Base-by-base conservation (phyloP, 2,329 filamentous ascomycete species). In the Cylindrodendrum hubeiense region DNA sequence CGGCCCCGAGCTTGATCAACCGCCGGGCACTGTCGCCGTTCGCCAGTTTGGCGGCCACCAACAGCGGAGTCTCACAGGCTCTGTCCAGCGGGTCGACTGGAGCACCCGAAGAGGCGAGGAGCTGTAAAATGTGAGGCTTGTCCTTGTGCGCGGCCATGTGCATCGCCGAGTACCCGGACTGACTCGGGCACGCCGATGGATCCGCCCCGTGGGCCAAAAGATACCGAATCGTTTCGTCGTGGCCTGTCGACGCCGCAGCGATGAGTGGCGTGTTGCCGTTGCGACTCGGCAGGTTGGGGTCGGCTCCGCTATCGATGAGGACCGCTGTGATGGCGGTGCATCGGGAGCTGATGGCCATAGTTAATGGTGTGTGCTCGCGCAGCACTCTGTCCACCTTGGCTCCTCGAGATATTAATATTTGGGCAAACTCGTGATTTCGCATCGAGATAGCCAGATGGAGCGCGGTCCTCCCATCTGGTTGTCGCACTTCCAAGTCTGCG, bases 71-170 rank as follows among this genome's bases (percentile, higher is more conserved):
- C 53, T 75, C 73, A 19, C 73, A 71, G 17, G 63, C 60, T 34
- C 49, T 73, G 43, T 75, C 73, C 37, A 73, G 44, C 8, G 62
- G 59, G 28, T 75, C 71, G 19, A 73, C 57, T n/a, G 70, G 60
- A 5, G 73, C 73, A 17, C 72, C 71, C 8, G 59, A 70, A n/a
- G 67, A 68, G 37, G 53, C 63, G 19, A 75, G 59, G 13, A 75
- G 65, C n/a, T 66, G 67, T 28, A 75, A 46, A 21, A 75, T 69
- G 15, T 66, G 60, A 22, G 70, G 70, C 15, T 71, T 75, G 57
- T 75, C 65, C 49, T 74, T 75, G 55, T 75, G 73, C 7, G 73
- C 73, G 15, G 73, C 73, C 73, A 75, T 75, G 33, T 75, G 73
- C 70, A 75, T 74, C 12, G 73, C 66, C 28, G 73, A 69, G 30